phyloP scores from a whole-genome alignment of 768 basidiomycete genomes.

The Ramaria sp. region DNA sequence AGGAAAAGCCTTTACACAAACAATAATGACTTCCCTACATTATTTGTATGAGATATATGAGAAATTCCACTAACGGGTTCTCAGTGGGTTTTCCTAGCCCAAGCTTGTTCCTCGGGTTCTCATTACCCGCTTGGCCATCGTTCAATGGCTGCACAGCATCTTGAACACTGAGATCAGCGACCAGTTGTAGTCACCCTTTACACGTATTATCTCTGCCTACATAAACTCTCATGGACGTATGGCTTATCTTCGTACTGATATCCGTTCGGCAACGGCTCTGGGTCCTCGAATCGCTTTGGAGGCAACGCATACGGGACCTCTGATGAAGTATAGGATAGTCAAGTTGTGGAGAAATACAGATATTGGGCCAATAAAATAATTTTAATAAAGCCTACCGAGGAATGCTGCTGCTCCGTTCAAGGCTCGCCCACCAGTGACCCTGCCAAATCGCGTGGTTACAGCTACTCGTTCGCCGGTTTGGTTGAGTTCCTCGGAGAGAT shows the following conservation, averaged over 20 bases:
- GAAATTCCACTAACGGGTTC: conserved; percentile 41
- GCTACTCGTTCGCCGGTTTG: conserved; percentile 25
- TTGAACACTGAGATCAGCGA: conserved; percentile 15
- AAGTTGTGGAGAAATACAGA: too few relatives aligned
- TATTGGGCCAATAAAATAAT: too few relatives aligned
- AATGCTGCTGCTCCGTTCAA: conserved; percentile 52
- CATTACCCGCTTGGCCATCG: conserved; percentile 44
- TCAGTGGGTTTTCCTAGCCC: conserved; percentile 60
- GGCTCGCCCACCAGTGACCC: conserved; percentile 46
- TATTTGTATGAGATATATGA: not conserved
- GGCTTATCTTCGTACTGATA: conserved; percentile 50
- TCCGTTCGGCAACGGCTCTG: conserved; percentile 38
- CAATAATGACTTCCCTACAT: not conserved
- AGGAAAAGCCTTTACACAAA: conserved; percentile 44
- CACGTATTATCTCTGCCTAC: conserved; percentile 29
- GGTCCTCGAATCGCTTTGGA: conserved; percentile 54
- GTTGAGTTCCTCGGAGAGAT: conserved; percentile 17
- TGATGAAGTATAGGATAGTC: conserved; percentile 23
- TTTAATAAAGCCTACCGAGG: conserved; percentile 44
- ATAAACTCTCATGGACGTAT: conserved; percentile 47
- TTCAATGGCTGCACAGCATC: conserved; percentile 53
- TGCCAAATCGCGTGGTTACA: conserved; percentile 45
- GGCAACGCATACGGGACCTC: conserved; percentile 68
- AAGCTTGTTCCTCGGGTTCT: conserved; percentile 37
- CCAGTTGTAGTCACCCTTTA: not conserved